Evolutionary conservation across 208 protist genomes (phyloP), one percentile per base, ranked within the genome.

Genomic region (Balamuthia mandrillaris): DNA sequence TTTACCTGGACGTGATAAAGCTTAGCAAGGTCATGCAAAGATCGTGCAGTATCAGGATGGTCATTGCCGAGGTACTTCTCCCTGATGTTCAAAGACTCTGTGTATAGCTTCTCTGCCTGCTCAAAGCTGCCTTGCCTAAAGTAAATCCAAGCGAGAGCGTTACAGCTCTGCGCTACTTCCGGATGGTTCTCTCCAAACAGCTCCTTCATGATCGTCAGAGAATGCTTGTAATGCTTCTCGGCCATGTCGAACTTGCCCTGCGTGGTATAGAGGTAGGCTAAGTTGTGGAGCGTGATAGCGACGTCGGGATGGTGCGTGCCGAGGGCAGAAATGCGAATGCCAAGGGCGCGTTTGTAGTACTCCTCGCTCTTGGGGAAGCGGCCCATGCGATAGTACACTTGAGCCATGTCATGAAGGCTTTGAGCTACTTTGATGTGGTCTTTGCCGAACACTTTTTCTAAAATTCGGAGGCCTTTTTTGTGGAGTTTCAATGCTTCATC

Each of bases 111-210:
- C 56, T 84, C 77, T 10, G 77, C 77, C 24, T 65, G 49, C 27
- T 47, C 56, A 58, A 70, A 84, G 44, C 56, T 39, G 7, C 56
- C 77, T 63, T 84, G 77, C 39, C 70, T 84, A 58, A 84, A 84
- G 14, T 84, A 35, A 56, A 84, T 84, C 77, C 77, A 84, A 1
- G 77, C 77, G n/a, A n/a, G n/a, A n/a, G n/a, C n/a, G n/a, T n/a
- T n/a, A n/a, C n/a, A n/a, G n/a, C n/a, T n/a, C n/a, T n/a, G n/a
- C n/a, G n/a, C n/a, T n/a, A n/a, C n/a, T n/a, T n/a, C n/a, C n/a
- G n/a, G n/a, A n/a, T n/a, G n/a, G n/a, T n/a, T n/a, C n/a, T 47
- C 68, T 6, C 77, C 77, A 54, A 84, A 84, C 0, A 44, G 65
- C 77, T 63, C 44, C 0, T 70, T 39, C 9, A 84, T 51, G 41